Percentiles rank a stretch among this genome's conserved stretches.
Conservation (phyloP, 768 basidiomycete genomes). For the Hericium alpestre region DNA sequence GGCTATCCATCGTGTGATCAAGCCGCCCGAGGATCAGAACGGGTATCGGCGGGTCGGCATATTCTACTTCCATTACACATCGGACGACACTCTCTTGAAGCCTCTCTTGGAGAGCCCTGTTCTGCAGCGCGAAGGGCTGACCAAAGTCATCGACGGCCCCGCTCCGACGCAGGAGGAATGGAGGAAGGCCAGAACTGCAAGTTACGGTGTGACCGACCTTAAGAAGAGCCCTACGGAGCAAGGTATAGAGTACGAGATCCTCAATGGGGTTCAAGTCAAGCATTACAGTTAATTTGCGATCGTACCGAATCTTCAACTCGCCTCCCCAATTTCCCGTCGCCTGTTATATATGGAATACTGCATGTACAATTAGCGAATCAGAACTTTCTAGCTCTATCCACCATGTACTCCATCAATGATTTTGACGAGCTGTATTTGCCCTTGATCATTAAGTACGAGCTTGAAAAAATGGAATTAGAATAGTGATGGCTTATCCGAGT, state of each 20-base stretch:
- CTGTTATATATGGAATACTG: constrained; percentile 2
- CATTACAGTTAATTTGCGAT: constrained; percentile 19
- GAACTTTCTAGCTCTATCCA: background rate
- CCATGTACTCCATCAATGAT: too few species aligned
- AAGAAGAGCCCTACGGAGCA: constrained; percentile 19
- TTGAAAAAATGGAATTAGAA: too few species aligned
- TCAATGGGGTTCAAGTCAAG: constrained; percentile 22
- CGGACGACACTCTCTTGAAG: constrained; percentile 20
- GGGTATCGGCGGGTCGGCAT: constrained; percentile 24
- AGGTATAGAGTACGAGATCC: constrained; percentile 23
- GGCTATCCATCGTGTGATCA: constrained; percentile 28
- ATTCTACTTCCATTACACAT: constrained; percentile 25
- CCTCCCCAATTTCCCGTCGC: too few species aligned
- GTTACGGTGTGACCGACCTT: constrained; percentile 23
- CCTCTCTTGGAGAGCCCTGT: constrained; percentile 24
- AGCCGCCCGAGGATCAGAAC: constrained; percentile 26
- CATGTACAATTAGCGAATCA: background rate
- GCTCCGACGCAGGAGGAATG: constrained; percentile 22
- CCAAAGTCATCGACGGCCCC: constrained; percentile 17
- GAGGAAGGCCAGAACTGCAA: constrained; percentile 20
- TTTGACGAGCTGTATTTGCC: too few species aligned
- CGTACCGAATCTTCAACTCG: too few species aligned
- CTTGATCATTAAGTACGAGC: too few species aligned
- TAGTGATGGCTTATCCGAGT: too few species aligned
- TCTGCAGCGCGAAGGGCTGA: constrained; percentile 22